Base-by-base conservation (phyloP, 352 stramenopile species). In the Globisporangium splendens region DNA sequence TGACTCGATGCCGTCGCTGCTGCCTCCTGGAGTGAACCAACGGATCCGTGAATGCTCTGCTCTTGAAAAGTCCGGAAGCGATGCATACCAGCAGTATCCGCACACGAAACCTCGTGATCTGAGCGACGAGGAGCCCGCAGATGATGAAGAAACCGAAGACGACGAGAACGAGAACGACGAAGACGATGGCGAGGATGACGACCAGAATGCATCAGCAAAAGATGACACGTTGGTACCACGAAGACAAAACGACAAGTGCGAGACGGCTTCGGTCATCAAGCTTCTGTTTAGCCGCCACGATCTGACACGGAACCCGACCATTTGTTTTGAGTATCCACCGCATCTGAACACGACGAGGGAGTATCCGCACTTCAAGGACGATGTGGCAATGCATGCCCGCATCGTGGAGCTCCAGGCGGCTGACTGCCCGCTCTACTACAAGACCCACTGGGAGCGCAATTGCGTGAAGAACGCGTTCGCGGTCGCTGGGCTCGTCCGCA, bases 381-480 rank as follows among this genome's bases (percentile, higher is more conserved):
- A 31, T 31, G 24, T 31, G 5, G 38, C 17, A n/a, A 42, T 54
- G 8, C 52, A 51, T 31, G 24, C 5, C 15, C 49, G 67, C 0
- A 52, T 86, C 18, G 63, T 86, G 3, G 50, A 59, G 1, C 72
- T 96, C 10, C 72, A 75, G 6, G 49, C 70, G 8, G 63, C 63
- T 33, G 59, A 83, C 15, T 65, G 77, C 2, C 59, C 59, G 38
- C 59, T 90, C 12, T 73, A 83, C 28, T 96, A 89, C 70, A 90
- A 90, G 56, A 91, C 83, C 3, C 88, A 94, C 41, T 97, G 90
- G 90, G 90, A 97, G 55, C 83, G 90, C 31, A 97, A 96, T 64
- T 96, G 88, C 59, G 83, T 97, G n/a, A 96, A 96, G 66, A 95
- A 96, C 50, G 83, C 88, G 0, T 96, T 97, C 50, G 77, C 75